These are phyloP conservation scores for Irpex rosettiformis DNA, from an alignment of 1,284 basidiomycete species.

Conservation along the genomic window DNA sequence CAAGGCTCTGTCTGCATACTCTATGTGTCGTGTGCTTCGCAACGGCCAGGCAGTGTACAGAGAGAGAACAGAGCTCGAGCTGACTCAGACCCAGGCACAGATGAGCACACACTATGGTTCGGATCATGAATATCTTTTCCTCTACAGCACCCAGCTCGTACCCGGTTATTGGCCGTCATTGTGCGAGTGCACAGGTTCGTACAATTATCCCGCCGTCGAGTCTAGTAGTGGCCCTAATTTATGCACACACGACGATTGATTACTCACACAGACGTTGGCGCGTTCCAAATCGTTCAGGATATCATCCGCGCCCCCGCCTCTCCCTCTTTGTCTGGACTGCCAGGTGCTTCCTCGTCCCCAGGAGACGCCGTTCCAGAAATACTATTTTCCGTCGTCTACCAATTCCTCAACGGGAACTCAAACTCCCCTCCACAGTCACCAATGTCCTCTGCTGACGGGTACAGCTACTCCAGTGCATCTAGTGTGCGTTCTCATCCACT, in stretches of 20 bases:
- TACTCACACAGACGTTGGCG: constrained; percentile 46
- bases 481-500: constrained; percentile 15
- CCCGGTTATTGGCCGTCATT: constrained; percentile 61
- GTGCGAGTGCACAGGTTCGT: constrained; percentile 47
- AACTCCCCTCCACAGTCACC: constrained; percentile 2
- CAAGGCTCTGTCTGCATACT: constrained; percentile 44
- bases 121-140: constrained; percentile 31
- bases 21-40: constrained; percentile 50
- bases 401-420: not conserved
- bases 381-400: not conserved
- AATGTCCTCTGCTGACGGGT: not conserved
- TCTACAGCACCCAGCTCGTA: constrained; percentile 59
- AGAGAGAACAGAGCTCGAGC: constrained; percentile 46
- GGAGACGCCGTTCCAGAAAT: constrained; percentile 17
- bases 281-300: constrained; percentile 53
- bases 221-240: not conserved
- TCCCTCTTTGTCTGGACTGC: constrained; percentile 20
- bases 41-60: constrained; percentile 44
- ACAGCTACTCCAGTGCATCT: constrained; percentile 1
- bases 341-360: not conserved
- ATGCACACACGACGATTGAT: not conserved
- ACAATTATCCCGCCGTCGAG: not conserved
- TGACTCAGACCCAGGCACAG: constrained; percentile 23
- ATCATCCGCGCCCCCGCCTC: constrained; percentile 35
- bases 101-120: constrained; percentile 30